Percentiles rank a stretch among this genome's conserved stretches.
phyloP scores from a whole-genome alignment of 768 basidiomycete genomes.

The Lyophyllum semitale region DNA sequence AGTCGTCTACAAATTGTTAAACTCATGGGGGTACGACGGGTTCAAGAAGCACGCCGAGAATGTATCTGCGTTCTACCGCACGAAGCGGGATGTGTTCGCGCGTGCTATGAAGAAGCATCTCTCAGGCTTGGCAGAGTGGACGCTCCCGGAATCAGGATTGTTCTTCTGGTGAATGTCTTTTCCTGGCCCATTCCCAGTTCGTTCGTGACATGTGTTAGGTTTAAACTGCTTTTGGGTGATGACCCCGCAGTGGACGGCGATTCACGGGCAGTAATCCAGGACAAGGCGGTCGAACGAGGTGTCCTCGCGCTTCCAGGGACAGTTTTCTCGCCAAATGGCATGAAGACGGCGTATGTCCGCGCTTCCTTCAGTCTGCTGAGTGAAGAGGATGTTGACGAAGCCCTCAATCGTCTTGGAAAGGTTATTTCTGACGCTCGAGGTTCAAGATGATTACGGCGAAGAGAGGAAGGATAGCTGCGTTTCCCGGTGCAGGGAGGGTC shows the following conservation, averaged over 20 bases:
- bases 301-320: constrained; percentile 86
- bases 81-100: constrained; percentile 72
- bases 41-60: constrained; percentile 63
- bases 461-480: too few species aligned
- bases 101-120: constrained; percentile 67
- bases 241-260: constrained; percentile 47
- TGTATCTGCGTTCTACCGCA: constrained; percentile 71
- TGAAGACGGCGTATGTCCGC: constrained; percentile 71
- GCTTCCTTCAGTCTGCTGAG: constrained; percentile 72
- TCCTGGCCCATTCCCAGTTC: not conserved
- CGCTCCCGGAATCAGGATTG: constrained; percentile 72
- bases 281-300: constrained; percentile 69
- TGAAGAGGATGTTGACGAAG: constrained; percentile 70
- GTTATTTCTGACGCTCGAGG: constrained; percentile 29
- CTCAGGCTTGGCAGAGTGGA: constrained; percentile 72
- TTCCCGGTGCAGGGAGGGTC: too few species aligned
- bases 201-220: constrained; percentile 41
- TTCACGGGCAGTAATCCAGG: constrained; percentile 65
- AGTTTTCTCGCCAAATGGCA: constrained; percentile 68
- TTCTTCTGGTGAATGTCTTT: constrained; percentile 71
- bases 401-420: constrained; percentile 54
- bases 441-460: not conserved
- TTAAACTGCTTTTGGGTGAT: constrained; percentile 55
- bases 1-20: constrained; percentile 52
- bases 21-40: constrained; percentile 70